Evolutionary conservation across 2,329 filamentous ascomycete species (phyloP).

Genomic region (Trichophyton verrucosum): DNA sequence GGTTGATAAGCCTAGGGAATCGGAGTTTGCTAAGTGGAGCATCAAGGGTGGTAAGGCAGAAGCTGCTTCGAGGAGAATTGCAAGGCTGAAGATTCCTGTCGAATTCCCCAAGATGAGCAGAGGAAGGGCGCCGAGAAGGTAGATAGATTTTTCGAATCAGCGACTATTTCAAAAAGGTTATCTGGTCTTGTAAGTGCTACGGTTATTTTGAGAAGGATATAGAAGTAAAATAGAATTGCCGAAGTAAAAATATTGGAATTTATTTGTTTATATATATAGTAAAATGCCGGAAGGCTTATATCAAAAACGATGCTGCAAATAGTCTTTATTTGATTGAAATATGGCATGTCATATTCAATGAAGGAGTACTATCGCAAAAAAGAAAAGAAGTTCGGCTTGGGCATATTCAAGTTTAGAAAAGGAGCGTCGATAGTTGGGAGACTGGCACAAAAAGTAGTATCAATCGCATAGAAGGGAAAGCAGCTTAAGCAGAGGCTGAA

Average conservation of each 20-base stretch:
- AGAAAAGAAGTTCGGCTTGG: not conserved
- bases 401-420: not conserved
- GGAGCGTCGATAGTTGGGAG: not conserved
- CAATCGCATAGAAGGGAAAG: not conserved
- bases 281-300: not conserved
- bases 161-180: not conserved
- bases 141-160: not conserved
- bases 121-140: conserved; percentile 18
- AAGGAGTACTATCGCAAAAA: not conserved
- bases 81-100: conserved; percentile 63
- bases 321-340: not conserved
- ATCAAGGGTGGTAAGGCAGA: conserved; percentile 50
- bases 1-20: conserved; percentile 30
- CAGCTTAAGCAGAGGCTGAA: not conserved
- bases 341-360: not conserved
- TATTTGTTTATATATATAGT: not conserved
- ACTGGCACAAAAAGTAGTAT: not conserved
- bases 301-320: not conserved
- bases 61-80: conserved; percentile 43
- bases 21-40: conserved; percentile 31
- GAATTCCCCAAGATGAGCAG: conserved; percentile 59
- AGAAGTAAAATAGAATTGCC: not conserved
- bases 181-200: not conserved
- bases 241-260: not conserved
- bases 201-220: too few relatives aligned